Evolutionary conservation across 2,329 filamentous ascomycete genomes (phyloP), one percentile per base, ranked within the genome.

Genomic region (Mycosphaerella arachidis): DNA sequence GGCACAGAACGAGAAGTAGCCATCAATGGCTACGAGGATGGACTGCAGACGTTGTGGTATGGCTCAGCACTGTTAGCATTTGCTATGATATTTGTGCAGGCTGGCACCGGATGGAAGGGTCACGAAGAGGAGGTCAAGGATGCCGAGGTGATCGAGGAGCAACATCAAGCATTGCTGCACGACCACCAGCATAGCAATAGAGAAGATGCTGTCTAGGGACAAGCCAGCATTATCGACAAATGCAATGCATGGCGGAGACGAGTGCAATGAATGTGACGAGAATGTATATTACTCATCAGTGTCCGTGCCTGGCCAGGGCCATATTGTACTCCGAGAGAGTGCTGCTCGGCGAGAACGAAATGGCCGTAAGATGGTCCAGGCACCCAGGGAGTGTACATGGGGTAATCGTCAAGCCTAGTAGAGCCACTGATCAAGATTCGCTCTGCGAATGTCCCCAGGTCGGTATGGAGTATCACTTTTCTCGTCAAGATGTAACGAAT

Each of bases 101-200:
- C 84, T 5, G 79, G 79, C 0, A 84, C 84, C 1, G 85, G 85
- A 1, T 86, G 83, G 83, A 63, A 30, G 59, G 62, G 58, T 8
- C 57, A 63, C 31, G 58, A 57, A 24, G 62, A 61, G 20, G 57
- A 61, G 56, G 37, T 37, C 6, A 60, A 29, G 52, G 27, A 52
- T 10, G 29, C 30, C 43, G 48, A 4, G 8, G n/a, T 18, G 18
- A 24, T 45, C 13, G 46, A 43, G 10, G 45, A 59, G 30, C 57
- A 62, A 35, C 57, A 50, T 18, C 60, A 48, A 40, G 30, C 37
- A 7, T 57, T 62, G 24, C 43, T 62, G 8, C 9, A 59, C 48
- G 90, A 84, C 10, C 45, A 51, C 5, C 33, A 55, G 43, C n/a
- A 8, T 59, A 59, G 57, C 51, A 30, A 51, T 51, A 59, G 40